Evolutionary conservation across 768 basidiomycete species (phyloP).

Genomic region (Leccinum incarnatum): DNA sequence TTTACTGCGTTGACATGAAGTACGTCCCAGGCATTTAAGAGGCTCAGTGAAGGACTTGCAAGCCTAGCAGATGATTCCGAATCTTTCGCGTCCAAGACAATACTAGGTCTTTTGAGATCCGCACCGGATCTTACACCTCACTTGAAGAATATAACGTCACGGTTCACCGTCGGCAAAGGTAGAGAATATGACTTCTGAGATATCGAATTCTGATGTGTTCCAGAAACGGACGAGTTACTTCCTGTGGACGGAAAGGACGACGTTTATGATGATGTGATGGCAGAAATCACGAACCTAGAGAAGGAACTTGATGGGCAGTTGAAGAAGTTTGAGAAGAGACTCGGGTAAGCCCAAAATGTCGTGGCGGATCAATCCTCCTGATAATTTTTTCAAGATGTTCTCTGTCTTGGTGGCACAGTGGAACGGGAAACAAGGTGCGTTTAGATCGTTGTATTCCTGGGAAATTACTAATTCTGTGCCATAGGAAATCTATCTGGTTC

Average conservation of each 20-base stretch:
- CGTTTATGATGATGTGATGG: slow-evolving; percentile 73
- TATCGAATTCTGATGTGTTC: slow-evolving; percentile 22
- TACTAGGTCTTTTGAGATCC: slow-evolving; percentile 69
- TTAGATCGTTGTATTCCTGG: background rate
- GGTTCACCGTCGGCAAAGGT: slow-evolving; percentile 68
- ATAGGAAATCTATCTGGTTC: slow-evolving; percentile 89
- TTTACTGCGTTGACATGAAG: slow-evolving; percentile 2
- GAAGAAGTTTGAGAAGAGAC: slow-evolving; percentile 60
- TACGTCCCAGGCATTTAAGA: slow-evolving; percentile 67
- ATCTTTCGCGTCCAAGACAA: slow-evolving; percentile 72
- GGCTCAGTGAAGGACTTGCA: slow-evolving; percentile 63
- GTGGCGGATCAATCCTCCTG: slow-evolving; percentile 9
- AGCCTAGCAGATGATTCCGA: slow-evolving; percentile 63
- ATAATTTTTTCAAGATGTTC: slow-evolving; percentile 39
- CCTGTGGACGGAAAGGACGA: slow-evolving; percentile 86
- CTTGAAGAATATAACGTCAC: slow-evolving; percentile 66
- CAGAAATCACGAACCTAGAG: slow-evolving; percentile 71
- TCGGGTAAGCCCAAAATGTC: slow-evolving; percentile 47
- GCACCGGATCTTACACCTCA: slow-evolving; percentile 78
- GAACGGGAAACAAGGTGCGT: slow-evolving; percentile 73
- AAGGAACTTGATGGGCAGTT: slow-evolving; percentile 65
- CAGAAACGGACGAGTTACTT: slow-evolving; percentile 66
- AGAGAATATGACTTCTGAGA: slow-evolving; percentile 7
- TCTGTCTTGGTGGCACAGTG: slow-evolving; percentile 72
- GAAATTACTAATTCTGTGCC: slow-evolving; percentile 1